A percentile compares a stretch with the other conserved stretches of the same genome.
Conservation (phyloP, 495 filamentous ascomycete genomes). For the Tuber melanosporum region DNA sequence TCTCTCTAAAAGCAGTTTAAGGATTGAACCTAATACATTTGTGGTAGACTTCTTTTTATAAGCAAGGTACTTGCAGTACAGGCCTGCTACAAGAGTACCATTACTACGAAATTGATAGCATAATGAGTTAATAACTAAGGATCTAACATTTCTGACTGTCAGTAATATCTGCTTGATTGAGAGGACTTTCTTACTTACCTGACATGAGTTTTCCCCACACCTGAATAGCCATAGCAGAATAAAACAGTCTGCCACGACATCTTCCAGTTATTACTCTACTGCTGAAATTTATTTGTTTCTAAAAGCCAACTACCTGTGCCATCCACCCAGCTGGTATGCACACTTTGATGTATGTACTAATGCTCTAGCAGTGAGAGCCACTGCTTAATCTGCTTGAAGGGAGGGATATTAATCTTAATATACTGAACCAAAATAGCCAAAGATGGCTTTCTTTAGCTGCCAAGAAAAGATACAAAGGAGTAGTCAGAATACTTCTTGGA, state of each 20-base stretch:
- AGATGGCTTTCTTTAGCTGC: too few relatives aligned
- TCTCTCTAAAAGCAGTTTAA: not conserved
- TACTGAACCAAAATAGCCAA: too few relatives aligned
- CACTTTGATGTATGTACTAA: not conserved
- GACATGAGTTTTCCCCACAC: not conserved
- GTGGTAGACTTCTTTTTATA: not conserved
- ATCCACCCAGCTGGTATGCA: not conserved
- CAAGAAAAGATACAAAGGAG: too few relatives aligned
- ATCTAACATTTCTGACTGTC: not conserved
- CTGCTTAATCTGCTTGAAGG: not conserved
- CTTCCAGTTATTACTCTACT: too few relatives aligned
- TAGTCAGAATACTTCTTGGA: too few relatives aligned
- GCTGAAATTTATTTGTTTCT: not conserved
- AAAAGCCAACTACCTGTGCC: not conserved
- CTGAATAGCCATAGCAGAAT: not conserved
- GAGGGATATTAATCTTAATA: too few relatives aligned
- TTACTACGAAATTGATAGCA: not conserved
- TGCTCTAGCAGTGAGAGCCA: not conserved
- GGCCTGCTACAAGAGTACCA: too few relatives aligned
- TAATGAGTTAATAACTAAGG: not conserved
- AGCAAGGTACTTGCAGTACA: not conserved
- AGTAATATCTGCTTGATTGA: not conserved
- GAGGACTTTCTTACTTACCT: not conserved
- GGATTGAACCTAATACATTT: not conserved
- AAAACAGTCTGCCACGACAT: not conserved